Base-by-base conservation (phyloP, 2,329 filamentous ascomycete species). In the Clarireedia paspali region DNA sequence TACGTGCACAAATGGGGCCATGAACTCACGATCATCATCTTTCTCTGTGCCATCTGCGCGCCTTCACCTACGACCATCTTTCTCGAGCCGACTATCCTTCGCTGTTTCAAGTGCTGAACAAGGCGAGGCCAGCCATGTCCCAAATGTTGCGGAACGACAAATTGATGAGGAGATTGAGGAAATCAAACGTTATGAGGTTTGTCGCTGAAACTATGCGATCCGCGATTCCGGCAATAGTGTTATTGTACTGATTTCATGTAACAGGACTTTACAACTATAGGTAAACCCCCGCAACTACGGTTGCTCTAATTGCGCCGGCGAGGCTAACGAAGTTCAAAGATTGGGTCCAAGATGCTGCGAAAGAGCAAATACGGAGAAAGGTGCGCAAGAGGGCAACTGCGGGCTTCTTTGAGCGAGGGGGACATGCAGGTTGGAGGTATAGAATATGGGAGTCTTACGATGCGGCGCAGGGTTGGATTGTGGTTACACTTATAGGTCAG, bases 331-430 rank as follows among this genome's bases (percentile, higher is more conserved):
- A 30, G 57, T 44, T 48, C 75, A 78, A 82, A 57, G 94, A 99
- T 73, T 99, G 94, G 94, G 92, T 99, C 0, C 92, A 99, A 71
- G 94, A 99, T 80, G 91, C 92, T 10, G 87, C 91, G 36, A 87
- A 91, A 61, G 94, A 96, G 71, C 89, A 95, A 70, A 77, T 89
- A 47, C 83, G 91, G 55, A 84, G 92, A 59, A 89, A 89, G 66
- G 81, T 87, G 48, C 81, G 87, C 63, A 82, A 88, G 66, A 85
- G 84, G 70, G 84, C 86, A 65, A 83, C 85, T 6, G 84, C 82
- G 2, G 84, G 86, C 42, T 88, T 88, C 71, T 84, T 89, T 60
- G 78, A 82, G 54, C 76, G 80, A 58, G 81, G 81, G 36, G 83
- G 85, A 34, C 78, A 83, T 59, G 74, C 74, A 53, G 87, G 87